Base-by-base conservation (phyloP, 441 rosid species). In the Euphorbia schlechtendalii region DNA sequence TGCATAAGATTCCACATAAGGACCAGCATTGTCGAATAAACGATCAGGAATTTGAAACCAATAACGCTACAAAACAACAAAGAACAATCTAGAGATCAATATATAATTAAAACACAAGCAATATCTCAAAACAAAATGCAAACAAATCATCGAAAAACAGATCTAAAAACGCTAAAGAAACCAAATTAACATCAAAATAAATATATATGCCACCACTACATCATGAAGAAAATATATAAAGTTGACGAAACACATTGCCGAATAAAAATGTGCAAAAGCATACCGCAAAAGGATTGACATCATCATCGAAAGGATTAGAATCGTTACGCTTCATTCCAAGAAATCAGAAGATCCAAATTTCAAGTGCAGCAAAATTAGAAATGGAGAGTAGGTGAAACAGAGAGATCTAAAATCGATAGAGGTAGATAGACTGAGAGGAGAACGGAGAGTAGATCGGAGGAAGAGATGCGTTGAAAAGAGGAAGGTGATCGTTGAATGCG, bases 221-320 rank as follows among this genome's bases (percentile, higher is more conserved):
- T 11, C 4, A 61, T 25, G 0, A 36, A 21, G 22, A 14, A 6
- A 9, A 51, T n/a, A 56, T 6, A 32, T 10, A 8, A 28, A 30
- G 28, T n/a, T 32, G 48, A 43, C 43, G 27, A 36, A 14, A 49
- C 21, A 51, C 49, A 58, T 38, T 61, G 59, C 41, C 32, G 45
- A 0, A 41, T 25, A 52, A 59, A 28, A 40, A 38, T 24, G 52
- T 1, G 12, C 17, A 21, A 21, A n/a, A 27, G 63, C 80, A 67
- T 81, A 93, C 98, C 78, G 99, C 85, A 69, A 92, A 95, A 65
- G 99, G 98, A 80, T 92, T 94, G 68, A 86, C 86, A 34, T 86
- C 92, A 20, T 89, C 97, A 17, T 80, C 98, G 79, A 89, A 92
- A 12, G 98, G 87, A 74, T 79, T 95, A 55, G 94, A 64, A 73